These are phyloP conservation scores for Ramaria rubella DNA, from an alignment of 768 basidiomycete genomes.

Conservation along the genomic window DNA sequence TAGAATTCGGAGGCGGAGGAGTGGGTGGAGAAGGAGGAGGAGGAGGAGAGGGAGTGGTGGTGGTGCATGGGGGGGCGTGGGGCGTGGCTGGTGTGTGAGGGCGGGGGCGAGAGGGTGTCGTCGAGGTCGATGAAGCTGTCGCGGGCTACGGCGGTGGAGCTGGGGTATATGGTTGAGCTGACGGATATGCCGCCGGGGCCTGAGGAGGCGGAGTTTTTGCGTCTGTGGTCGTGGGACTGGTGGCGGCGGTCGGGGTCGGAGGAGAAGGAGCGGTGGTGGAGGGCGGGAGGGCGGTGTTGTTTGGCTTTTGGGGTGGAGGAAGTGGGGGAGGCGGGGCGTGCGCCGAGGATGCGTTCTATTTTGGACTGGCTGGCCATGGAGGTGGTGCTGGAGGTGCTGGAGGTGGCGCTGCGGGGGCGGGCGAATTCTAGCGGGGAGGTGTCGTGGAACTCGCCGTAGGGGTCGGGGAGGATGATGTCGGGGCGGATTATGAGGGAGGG, in stretches of 20 bases:
- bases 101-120: not conserved
- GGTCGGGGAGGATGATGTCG: not conserved
- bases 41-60: not conserved
- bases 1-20: not conserved
- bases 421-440: not conserved
- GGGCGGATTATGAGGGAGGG: not conserved
- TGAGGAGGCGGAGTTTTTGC: not conserved
- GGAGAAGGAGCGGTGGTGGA: not conserved
- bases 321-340: not conserved
- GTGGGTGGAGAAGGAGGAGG: not conserved
- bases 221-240: not conserved
- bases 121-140: conserved; percentile 10
- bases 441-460: not conserved
- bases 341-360: not conserved
- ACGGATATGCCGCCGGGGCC: not conserved
- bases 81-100: not conserved
- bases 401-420: not conserved
- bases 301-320: not conserved
- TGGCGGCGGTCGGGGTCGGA: not conserved
- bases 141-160: not conserved
- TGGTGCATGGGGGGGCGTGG: not conserved
- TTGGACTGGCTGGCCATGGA: not conserved
- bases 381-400: no score
- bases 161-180: not conserved
- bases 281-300: no score